Base-by-base conservation (phyloP, 2,329 filamentous ascomycete genomes). In the Xylariaceae sp. region DNA sequence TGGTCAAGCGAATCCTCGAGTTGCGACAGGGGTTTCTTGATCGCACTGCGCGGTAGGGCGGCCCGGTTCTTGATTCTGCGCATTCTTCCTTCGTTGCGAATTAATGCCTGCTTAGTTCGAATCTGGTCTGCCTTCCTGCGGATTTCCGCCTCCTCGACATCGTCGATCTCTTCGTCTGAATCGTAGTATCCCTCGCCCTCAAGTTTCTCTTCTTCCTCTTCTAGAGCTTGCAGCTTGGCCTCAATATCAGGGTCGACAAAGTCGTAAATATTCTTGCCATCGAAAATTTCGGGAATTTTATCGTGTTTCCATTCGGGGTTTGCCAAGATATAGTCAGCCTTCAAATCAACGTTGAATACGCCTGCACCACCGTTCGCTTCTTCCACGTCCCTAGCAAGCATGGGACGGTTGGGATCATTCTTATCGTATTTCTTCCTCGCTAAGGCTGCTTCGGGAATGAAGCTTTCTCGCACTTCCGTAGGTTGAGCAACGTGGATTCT, bases 61-160 rank as follows among this genome's bases (percentile, higher is more conserved):
- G 94, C 92, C 63, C 91, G 85, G 79, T 99, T 99, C 86, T 99
- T 97, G 71, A 99, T 84, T 80, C 96, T 97, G 75, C 90, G 89
- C 86, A 95, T 91, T 76, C 89, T 88, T 59, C 90, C 88, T 67
- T 95, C 94, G 74, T 97, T 97, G 69, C 89, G 85, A 74, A 97
- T 94, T 58, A 96, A 79, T 59, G 86, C 82, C 64, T 90, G 86
- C 84, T 97, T 96, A 79, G 96, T 92, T 59, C 92, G 87, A 73
- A 99, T 99, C 57, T 95, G 77, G 60, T 96, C 89, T 47, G 94
- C 95, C 79, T 97, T 96, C 78, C 88, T 86, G 65, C 89, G 79
- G 63, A 92, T 84, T 59, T 96, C 90, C 41, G 88, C 88, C 65
- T 95, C 89, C 59, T 95, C 91, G 18, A 86, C 89, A 68, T 96